These are phyloP conservation scores for Sistotremastrum niveocremeum DNA, from an alignment of 768 basidiomycete genomes.

Conservation along the genomic window DNA sequence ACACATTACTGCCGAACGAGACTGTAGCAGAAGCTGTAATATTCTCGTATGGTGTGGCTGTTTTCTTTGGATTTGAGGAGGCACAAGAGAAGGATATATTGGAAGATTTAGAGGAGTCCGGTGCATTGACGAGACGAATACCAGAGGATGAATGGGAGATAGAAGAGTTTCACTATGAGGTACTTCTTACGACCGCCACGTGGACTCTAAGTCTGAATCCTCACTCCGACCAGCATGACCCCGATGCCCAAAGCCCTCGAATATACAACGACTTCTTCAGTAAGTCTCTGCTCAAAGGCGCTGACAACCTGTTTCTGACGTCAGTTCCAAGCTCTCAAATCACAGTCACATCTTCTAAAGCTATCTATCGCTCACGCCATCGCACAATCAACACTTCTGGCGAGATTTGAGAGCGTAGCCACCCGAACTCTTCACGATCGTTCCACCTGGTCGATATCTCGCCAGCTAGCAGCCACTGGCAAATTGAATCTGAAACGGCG, in stretches of 20 bases:
- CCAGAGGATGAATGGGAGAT: conserved; percentile 74
- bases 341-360: conserved; percentile 78
- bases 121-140: conserved; percentile 48
- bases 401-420: conserved; percentile 71
- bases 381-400: conserved; percentile 87
- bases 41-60: conserved; percentile 80
- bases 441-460: conserved; percentile 67
- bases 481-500: conserved; percentile 59
- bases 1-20: conserved; percentile 20
- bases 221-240: conserved; percentile 51
- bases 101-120: conserved; percentile 69
- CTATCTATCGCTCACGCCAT: conserved; percentile 91
- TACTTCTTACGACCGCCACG: conserved; percentile 16
- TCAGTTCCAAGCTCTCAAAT: conserved; percentile 60
- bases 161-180: conserved; percentile 84
- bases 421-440: conserved; percentile 68
- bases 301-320: not conserved
- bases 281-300: conserved; percentile 24
- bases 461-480: conserved; percentile 68
- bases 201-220: conserved; percentile 1
- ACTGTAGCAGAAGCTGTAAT: conserved; percentile 64
- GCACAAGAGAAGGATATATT: conserved; percentile 68
- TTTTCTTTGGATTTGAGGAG: conserved; percentile 83
- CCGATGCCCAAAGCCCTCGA: conserved; percentile 69
- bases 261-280: conserved; percentile 97